These are phyloP conservation scores for Toxicodendron radicans DNA, from an alignment of 345 rosid species.

Conservation along the genomic window DNA sequence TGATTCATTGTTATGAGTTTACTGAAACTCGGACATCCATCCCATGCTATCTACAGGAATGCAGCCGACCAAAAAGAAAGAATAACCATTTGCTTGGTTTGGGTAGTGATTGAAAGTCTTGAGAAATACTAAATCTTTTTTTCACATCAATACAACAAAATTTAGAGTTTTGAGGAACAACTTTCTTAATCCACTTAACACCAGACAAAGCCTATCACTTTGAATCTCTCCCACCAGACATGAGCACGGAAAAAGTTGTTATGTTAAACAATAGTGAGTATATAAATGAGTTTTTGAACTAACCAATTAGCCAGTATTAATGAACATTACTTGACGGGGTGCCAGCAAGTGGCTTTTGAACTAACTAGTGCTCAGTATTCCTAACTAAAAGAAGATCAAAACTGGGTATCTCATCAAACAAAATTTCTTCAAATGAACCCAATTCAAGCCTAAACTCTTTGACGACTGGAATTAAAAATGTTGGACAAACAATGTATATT, in stretches of 20 bases:
- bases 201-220: neutral
- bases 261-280: neutral
- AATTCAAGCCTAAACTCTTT: neutral
- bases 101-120: neutral
- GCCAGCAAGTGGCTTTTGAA: neutral
- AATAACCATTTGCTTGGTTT: neutral
- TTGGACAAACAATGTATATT: neutral
- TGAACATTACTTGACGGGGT: too few species aligned
- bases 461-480: neutral
- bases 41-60: neutral
- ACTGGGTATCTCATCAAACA: neutral
- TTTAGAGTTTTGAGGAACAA: too few species aligned
- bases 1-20: neutral
- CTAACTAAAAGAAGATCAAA: neutral
- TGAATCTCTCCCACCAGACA: neutral
- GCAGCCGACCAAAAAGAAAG: neutral
- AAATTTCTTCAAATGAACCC: neutral
- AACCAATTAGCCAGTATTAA: neutral
- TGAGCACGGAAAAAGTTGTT: neutral
- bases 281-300: neutral
- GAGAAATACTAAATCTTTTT: too few species aligned
- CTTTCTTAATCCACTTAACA: neutral
- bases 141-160: neutral
- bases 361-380: neutral
- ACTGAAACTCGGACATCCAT: neutral